phyloP scores from a whole-genome alignment of 2,329 filamentous ascomycete species.

The Colletotrichum chrysophilum region DNA sequence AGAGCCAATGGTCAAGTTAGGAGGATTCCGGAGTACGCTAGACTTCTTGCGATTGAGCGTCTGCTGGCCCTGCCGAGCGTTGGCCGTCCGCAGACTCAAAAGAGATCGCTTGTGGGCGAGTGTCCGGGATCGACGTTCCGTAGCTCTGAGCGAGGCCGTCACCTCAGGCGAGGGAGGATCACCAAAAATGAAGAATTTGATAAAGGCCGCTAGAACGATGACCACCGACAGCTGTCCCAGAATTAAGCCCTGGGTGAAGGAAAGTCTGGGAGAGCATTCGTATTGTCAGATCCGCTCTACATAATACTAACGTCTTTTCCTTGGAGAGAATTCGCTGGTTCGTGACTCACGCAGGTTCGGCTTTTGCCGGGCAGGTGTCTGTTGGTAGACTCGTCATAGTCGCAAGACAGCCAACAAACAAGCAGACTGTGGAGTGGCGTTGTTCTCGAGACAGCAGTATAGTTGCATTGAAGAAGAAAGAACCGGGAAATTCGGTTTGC shows the following conservation, averaged over 20 bases:
- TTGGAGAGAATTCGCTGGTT: background rate
- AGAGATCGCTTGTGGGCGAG: constrained; percentile 79
- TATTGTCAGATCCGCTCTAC: background rate
- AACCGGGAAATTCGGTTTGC: background rate
- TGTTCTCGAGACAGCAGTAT: background rate
- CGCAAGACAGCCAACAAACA: background rate
- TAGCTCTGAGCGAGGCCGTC: constrained; percentile 76
- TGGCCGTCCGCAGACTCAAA: constrained; percentile 62
- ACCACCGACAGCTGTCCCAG: constrained; percentile 93
- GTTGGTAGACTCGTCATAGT: constrained; percentile 20
- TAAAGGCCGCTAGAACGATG: constrained; percentile 89
- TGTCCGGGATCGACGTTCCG: constrained; percentile 74
- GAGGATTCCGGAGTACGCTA: constrained; percentile 74
- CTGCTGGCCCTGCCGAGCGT: constrained; percentile 42
- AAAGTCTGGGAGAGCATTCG: constrained; percentile 62
- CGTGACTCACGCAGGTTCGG: constrained; percentile 24
- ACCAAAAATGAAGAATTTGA: constrained; percentile 99
- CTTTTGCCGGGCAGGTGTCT: constrained; percentile 36
- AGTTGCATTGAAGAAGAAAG: background rate
- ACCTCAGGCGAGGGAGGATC: constrained; percentile 86
- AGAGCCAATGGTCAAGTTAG: constrained; percentile 85
- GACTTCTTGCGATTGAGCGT: constrained; percentile 69
- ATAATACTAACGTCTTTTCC: background rate
- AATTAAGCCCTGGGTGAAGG: constrained; percentile 92
- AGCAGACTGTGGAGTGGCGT: background rate